Conservation (phyloP, 78 protist species). For the Kipferlia bialata region DNA sequence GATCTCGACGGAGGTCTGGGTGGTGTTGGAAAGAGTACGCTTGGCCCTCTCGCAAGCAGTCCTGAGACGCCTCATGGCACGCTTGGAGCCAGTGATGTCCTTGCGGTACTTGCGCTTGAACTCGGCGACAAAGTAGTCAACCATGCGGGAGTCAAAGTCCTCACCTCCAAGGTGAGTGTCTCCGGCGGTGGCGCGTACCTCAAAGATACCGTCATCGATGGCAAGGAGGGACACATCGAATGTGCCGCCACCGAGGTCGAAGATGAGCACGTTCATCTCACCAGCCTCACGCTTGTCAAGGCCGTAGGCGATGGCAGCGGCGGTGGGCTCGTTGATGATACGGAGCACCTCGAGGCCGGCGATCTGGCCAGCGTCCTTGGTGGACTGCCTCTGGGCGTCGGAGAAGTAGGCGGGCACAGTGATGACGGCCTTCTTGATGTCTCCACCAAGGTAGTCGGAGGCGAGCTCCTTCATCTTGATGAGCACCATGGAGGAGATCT, state of each 20-base stretch:
- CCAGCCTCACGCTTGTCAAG: slow-evolving; percentile 34
- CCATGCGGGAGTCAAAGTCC: slow-evolving; percentile 79
- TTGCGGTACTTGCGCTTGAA: slow-evolving; percentile 10
- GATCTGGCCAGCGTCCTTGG: slow-evolving; percentile 64
- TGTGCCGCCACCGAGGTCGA: slow-evolving; percentile 26
- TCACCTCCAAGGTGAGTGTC: slow-evolving; percentile 96
- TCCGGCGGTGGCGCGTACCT: no score
- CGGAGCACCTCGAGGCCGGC: slow-evolving; percentile 48
- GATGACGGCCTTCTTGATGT: slow-evolving; percentile 68
- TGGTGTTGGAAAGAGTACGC: slow-evolving; percentile 3
- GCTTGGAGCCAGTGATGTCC: neutral
- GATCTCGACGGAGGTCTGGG: neutral
- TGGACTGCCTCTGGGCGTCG: slow-evolving; percentile 64
- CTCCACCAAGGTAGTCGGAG: slow-evolving; percentile 64
- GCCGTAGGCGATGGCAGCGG: slow-evolving; percentile 88
- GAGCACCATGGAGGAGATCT: slow-evolving; percentile 93
- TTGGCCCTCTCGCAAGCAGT: slow-evolving; percentile 10
- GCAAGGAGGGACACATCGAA: slow-evolving; percentile 33
- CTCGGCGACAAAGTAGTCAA: slow-evolving; percentile 48
- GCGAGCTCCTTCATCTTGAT: slow-evolving; percentile 79
- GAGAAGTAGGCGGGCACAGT: slow-evolving; percentile 96
- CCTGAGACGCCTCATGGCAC: neutral
- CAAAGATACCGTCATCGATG: slow-evolving; percentile 35
- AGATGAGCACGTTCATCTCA: slow-evolving; percentile 10
- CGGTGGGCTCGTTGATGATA: slow-evolving; percentile 84